phyloP scores from a whole-genome alignment of 2,329 filamentous ascomycete species.

The Aaosphaeria pasadenensis region DNA sequence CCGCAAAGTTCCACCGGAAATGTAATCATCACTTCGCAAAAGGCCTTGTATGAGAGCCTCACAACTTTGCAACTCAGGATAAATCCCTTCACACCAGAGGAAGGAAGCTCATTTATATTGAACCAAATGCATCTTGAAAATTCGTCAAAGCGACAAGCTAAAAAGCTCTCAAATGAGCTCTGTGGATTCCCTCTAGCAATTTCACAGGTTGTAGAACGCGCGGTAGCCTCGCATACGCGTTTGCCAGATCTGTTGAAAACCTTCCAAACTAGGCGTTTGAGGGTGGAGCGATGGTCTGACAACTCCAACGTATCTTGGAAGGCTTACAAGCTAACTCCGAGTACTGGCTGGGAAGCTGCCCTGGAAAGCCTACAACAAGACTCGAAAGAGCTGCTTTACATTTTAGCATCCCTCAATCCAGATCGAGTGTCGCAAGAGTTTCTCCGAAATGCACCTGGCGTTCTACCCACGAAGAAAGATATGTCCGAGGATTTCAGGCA shows the following conservation, averaged over 20 bases:
- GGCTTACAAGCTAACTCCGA: neutral
- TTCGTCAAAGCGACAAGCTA: neutral
- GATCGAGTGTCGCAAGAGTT: no score
- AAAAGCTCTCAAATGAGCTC: neutral
- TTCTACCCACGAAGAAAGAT: no score
- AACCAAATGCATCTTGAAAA: neutral
- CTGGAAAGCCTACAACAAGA: neutral
- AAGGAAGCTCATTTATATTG: neutral
- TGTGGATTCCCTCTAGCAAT: slow-evolving; percentile 2
- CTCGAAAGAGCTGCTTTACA: no score
- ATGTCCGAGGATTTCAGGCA: no score
- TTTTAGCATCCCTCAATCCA: no score
- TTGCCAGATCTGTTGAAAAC: neutral
- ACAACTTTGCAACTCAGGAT: neutral
- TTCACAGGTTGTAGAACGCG: slow-evolving; percentile 1
- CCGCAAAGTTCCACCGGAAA: neutral
- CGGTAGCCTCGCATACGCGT: neutral
- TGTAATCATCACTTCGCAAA: slow-evolving; percentile 2
- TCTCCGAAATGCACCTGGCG: no score
- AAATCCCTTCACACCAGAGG: neutral
- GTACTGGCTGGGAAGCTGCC: slow-evolving; percentile 1
- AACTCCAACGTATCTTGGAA: neutral
- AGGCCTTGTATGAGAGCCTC: neutral
- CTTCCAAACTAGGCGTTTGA: neutral
- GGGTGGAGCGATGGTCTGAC: neutral